Evolutionary conservation across 352 stramenopile genomes (phyloP).

Genomic region (Bremia lactucae): DNA sequence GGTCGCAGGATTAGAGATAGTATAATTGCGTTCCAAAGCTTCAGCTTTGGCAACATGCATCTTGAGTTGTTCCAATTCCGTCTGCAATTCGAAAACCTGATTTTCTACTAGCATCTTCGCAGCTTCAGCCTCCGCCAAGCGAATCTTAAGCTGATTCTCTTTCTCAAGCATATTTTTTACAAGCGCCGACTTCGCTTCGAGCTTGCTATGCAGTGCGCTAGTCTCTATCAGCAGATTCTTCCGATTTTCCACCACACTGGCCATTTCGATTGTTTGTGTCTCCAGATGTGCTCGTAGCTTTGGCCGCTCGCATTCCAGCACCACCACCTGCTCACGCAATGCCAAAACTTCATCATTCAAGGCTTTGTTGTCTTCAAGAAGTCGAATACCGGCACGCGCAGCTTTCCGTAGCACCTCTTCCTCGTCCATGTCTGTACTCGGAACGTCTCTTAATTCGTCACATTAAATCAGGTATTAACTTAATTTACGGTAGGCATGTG

Average conservation of each 20-base stretch:
- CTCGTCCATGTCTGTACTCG: constrained; percentile 35
- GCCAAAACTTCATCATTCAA: constrained; percentile 47
- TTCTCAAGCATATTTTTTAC: constrained; percentile 47
- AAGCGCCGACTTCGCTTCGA: constrained; percentile 45
- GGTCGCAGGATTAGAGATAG: constrained; percentile 30
- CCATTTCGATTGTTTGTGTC: constrained; percentile 28
- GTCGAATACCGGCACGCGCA: constrained; percentile 52
- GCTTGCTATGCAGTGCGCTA: constrained; percentile 39
- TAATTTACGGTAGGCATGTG: background rate
- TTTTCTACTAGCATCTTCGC: constrained; percentile 28
- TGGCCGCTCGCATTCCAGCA: constrained; percentile 40
- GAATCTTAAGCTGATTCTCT: constrained; percentile 30
- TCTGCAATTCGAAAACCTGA: constrained; percentile 18
- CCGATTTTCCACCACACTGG: constrained; percentile 31
- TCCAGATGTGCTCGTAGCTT: constrained; percentile 33
- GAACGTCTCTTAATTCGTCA: constrained; percentile 14
- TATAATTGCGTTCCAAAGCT: constrained; percentile 8
- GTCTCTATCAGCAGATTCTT: constrained; percentile 38
- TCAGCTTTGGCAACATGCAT: constrained; percentile 7
- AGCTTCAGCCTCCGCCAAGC: constrained; percentile 20
- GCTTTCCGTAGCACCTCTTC: constrained; percentile 55
- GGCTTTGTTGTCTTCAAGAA: constrained; percentile 67
- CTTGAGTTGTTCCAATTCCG: constrained; percentile 13
- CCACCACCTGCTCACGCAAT: constrained; percentile 43
- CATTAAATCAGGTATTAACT: constrained; percentile 2